These are phyloP conservation scores for Bipolaris bicolor DNA, from an alignment of 2,329 filamentous ascomycete species.

Conservation along the genomic window DNA sequence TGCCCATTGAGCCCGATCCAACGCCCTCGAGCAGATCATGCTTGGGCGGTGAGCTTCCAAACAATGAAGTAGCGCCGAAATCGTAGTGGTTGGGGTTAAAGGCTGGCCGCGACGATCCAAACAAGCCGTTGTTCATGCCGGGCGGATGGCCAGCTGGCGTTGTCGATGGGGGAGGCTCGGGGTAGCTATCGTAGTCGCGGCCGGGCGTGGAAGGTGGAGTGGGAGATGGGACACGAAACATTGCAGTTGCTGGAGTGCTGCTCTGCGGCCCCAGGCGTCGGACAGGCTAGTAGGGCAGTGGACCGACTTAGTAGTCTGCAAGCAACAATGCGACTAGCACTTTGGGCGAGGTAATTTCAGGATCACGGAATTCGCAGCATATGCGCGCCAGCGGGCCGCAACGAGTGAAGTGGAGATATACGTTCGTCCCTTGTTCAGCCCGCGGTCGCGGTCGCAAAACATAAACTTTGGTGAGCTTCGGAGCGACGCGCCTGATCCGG, in stretches of 20 bases:
- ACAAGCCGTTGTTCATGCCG: constrained; percentile 50
- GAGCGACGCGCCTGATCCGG: constrained; percentile 23
- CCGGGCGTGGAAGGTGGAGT: constrained; percentile 48
- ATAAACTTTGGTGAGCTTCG: constrained; percentile 23
- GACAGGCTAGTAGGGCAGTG: constrained; percentile 5
- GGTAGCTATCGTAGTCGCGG: constrained; percentile 33
- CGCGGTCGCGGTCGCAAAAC: constrained; percentile 22
- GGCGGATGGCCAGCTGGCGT: constrained; percentile 62
- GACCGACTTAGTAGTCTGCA: constrained; percentile 10
- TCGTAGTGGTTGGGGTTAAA: constrained; percentile 28
- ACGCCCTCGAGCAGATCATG: constrained; percentile 35
- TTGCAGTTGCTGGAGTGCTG: constrained; percentile 22
- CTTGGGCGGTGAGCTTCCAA: constrained; percentile 46
- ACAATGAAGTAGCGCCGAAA: constrained; percentile 27
- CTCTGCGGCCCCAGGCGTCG: constrained; percentile 3
- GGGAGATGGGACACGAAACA: constrained; percentile 45
- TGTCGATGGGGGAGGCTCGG: constrained; percentile 55
- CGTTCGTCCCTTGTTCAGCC: constrained; percentile 3
- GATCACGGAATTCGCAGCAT: neutral
- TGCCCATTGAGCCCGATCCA: constrained; percentile 35
- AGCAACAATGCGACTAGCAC: constrained; percentile 8
- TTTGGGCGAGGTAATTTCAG: neutral
- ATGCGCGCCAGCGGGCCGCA: constrained; percentile 2
- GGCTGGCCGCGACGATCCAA: constrained; percentile 59
- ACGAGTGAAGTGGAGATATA: neutral